Percentiles rank a stretch among this genome's conserved stretches.
These are phyloP conservation scores for Tylopilus vinaceipallidus DNA, from an alignment of 768 basidiomycete species.

Conservation along the genomic window DNA sequence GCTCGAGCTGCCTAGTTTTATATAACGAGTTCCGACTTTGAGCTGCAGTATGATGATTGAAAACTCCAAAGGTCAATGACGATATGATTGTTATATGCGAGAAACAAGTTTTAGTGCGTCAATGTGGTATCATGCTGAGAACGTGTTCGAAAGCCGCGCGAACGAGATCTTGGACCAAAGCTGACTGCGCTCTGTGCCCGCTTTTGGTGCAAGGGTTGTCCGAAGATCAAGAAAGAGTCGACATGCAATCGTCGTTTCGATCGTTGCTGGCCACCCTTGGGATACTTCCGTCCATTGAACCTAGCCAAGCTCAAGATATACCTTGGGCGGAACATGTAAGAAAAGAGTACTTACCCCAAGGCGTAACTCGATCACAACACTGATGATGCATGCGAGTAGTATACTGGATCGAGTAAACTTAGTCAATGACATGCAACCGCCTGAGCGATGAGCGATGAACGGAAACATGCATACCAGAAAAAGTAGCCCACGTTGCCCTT, in stretches of 20 bases:
- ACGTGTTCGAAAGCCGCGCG: too few relatives aligned
- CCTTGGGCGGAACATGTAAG: too few relatives aligned
- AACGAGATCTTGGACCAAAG: neutral
- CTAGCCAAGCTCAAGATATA: neutral
- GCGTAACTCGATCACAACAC: neutral
- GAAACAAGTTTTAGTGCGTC: too few relatives aligned
- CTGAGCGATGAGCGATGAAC: too few relatives aligned
- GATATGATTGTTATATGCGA: too few relatives aligned
- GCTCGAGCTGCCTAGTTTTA: too few relatives aligned
- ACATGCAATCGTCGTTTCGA: constrained; percentile 9
- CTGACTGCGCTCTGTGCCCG: neutral
- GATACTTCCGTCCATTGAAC: constrained; percentile 2
- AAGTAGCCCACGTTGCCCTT: constrained; percentile 16
- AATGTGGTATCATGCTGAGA: too few relatives aligned
- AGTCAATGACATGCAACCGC: neutral
- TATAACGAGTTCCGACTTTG: too few relatives aligned
- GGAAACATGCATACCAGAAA: constrained; percentile 8
- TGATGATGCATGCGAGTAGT: constrained; percentile 5
- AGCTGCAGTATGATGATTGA: too few relatives aligned
- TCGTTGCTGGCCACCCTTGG: constrained; percentile 4
- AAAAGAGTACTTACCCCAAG: constrained; percentile 5
- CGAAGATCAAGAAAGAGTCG: constrained; percentile 11
- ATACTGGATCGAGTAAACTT: constrained; percentile 6
- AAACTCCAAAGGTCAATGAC: too few relatives aligned
- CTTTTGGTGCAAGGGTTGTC: constrained; percentile 4